A percentile compares a stretch with the other conserved stretches of the same genome.
Conservation (phyloP, 2,329 filamentous ascomycete genomes). For the Verticillium tricorpus region DNA sequence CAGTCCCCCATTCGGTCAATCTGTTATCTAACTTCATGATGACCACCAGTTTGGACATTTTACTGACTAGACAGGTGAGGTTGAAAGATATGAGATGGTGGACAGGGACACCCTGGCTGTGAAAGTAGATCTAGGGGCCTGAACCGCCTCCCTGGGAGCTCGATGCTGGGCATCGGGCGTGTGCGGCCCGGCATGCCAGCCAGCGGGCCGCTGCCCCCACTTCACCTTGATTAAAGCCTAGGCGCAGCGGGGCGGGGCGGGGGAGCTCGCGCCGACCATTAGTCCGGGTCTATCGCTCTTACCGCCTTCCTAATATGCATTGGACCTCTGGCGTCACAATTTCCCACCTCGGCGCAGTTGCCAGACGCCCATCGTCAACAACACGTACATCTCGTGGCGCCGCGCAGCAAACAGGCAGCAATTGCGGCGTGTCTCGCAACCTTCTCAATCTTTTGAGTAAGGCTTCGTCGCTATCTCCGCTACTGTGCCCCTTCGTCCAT, state of each 20-base stretch:
- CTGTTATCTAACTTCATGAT: background rate
- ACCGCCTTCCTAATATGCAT: background rate
- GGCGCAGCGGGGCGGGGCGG: background rate
- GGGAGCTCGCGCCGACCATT: background rate
- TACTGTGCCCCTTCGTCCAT: background rate
- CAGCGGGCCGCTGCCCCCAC: background rate
- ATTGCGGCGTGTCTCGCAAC: background rate
- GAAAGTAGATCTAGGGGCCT: background rate
- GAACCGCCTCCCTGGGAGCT: background rate
- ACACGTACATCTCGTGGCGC: background rate
- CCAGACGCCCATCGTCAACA: background rate
- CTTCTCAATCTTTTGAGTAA: background rate
- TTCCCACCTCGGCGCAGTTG: background rate
- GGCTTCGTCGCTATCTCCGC: background rate
- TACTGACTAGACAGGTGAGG: background rate
- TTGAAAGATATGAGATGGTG: background rate
- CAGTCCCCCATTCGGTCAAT: too few species aligned
- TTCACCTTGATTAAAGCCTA: background rate
- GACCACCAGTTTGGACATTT: background rate
- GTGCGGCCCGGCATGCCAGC: background rate
- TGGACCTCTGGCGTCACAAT: background rate
- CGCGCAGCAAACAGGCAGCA: background rate
- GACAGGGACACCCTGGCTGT: background rate
- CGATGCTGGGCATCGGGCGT: background rate
- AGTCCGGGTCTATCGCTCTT: background rate